These are phyloP conservation scores for Houttuynia cordata DNA, from an alignment of 164 flowering plant species.

Conservation along the genomic window DNA sequence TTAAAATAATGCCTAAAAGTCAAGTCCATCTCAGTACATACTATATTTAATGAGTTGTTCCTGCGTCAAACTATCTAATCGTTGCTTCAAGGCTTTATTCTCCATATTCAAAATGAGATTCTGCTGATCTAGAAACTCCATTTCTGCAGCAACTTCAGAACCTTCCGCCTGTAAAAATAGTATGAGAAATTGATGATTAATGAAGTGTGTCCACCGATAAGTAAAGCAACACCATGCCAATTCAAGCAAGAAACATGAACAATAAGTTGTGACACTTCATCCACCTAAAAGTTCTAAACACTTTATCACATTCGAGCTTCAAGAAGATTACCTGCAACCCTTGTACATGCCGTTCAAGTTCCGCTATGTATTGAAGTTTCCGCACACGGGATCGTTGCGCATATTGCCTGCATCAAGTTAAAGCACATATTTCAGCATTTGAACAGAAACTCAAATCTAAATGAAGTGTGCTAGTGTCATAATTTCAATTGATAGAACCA, in stretches of 20 bases:
- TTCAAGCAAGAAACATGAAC: neutral
- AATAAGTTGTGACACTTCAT: neutral
- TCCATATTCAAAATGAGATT: slow-evolving; percentile 77
- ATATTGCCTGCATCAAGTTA: slow-evolving; percentile 56
- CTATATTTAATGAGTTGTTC: slow-evolving; percentile 78
- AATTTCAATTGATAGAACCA: no score
- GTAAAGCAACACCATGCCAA: neutral
- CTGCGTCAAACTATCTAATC: slow-evolving; percentile 71
- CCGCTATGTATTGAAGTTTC: slow-evolving; percentile 96
- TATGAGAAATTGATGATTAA: neutral
- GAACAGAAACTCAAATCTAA: neutral
- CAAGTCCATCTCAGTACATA: slow-evolving; percentile 22
- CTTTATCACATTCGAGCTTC: neutral
- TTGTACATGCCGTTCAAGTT: slow-evolving; percentile 83
- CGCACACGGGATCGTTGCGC: slow-evolving; percentile 95
- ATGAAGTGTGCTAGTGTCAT: no score
- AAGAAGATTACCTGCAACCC: slow-evolving; percentile 53
- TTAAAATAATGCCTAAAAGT: neutral
- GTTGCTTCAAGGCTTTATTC: slow-evolving; percentile 85
- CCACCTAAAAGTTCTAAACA: neutral
- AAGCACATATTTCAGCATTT: neutral
- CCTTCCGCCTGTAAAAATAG: slow-evolving; percentile 63
- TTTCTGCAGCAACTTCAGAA: slow-evolving; percentile 77
- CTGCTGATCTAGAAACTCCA: slow-evolving; percentile 76
- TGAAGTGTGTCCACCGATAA: neutral